Evolutionary conservation across 106 monocot genomes (phyloP).

Genomic region (Dendrobium catenatum): DNA sequence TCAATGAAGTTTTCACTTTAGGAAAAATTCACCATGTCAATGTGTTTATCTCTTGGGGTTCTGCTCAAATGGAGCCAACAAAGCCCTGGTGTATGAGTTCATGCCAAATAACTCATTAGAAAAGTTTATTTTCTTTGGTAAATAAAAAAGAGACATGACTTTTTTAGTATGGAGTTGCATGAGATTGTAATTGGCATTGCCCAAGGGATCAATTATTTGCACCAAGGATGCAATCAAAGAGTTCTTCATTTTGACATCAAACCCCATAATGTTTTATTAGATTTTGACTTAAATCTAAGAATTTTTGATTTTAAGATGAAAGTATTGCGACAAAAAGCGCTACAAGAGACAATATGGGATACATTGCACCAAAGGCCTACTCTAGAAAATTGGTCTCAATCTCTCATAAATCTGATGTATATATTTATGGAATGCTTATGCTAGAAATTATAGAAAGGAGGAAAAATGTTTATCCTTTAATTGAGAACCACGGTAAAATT

Average conservation of each 20-base stretch:
- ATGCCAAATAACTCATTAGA: constrained; percentile 14
- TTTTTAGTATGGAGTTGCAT: not conserved
- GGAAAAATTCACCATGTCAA: constrained; percentile 15
- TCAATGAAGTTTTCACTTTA: constrained; percentile 10
- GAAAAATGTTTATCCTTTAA: not conserved
- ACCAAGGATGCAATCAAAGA: constrained; percentile 12
- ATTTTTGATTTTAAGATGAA: no score
- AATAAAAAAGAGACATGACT: not conserved
- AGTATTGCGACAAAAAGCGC: no score
- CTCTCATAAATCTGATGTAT: no score
- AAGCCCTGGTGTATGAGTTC: not conserved
- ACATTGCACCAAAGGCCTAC: no score
- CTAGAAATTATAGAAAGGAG: not conserved
- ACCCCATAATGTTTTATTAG: constrained; percentile 23
- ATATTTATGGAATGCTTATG: no score
- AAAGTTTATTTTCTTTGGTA: constrained; percentile 7
- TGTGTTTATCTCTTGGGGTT: not conserved
- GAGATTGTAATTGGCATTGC: constrained; percentile 5
- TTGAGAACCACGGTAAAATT: no score
- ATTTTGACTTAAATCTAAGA: not conserved
- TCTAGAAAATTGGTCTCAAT: no score
- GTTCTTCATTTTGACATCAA: not conserved
- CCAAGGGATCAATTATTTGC: constrained; percentile 6
- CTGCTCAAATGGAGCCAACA: no score
- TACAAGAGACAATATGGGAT: not conserved